A percentile compares a stretch with the other conserved stretches of the same genome.
Evolutionary conservation across 129 eudicot genomes (phyloP).

Genomic region (Lactuca saligna): DNA sequence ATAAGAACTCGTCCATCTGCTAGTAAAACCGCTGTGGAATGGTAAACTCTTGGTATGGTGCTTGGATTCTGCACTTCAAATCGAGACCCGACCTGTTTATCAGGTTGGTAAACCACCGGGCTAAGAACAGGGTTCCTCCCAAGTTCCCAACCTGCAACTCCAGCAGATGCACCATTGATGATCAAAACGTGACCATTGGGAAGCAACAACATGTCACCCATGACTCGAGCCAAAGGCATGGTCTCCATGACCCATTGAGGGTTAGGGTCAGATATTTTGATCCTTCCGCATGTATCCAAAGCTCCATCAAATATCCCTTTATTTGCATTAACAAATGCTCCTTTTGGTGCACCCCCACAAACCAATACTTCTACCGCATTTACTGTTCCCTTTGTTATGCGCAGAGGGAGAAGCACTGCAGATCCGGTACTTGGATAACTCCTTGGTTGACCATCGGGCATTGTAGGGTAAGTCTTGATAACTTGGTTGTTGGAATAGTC

Average conservation of each 20-base stretch:
- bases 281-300: conserved; percentile 25
- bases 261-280: conserved; percentile 20
- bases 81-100: conserved; percentile 15
- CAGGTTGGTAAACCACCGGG: conserved; percentile 19
- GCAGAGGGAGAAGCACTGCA: conserved; percentile 29
- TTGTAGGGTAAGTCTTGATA: conserved; percentile 15
- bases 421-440: conserved; percentile 31
- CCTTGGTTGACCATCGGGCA: conserved; percentile 29
- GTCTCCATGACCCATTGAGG: conserved; percentile 36
- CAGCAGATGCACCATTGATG: conserved; percentile 26
- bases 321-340: conserved; percentile 23
- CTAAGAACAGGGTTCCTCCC: conserved; percentile 34
- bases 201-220: conserved; percentile 34
- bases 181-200: conserved; percentile 27
- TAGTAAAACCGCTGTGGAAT: conserved; percentile 24
- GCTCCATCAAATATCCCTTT: conserved; percentile 24
- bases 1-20: conserved; percentile 31
- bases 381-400: neutral
- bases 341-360: conserved; percentile 36
- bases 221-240: conserved; percentile 38
- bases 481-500: conserved; percentile 20
- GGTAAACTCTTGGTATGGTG: conserved; percentile 24
- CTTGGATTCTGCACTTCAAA: conserved; percentile 31
- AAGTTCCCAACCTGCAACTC: conserved; percentile 27
- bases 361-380: conserved; percentile 21